phyloP scores from a whole-genome alignment of 768 basidiomycete genomes.

The Leucocoprinus sp. region DNA sequence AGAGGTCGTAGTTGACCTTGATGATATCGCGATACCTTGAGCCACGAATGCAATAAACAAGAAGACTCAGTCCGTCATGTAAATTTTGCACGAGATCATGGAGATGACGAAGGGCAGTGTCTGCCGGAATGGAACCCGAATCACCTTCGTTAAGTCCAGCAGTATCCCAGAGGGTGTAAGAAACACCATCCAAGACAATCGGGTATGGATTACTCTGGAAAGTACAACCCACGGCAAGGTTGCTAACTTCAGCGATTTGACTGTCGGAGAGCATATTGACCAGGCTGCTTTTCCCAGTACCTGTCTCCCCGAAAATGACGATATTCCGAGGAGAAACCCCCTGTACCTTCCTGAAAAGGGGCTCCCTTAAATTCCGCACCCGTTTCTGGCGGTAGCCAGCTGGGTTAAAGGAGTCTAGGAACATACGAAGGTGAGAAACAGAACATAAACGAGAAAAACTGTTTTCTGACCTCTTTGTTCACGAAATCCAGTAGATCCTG shows the following conservation, averaged over 20 bases:
- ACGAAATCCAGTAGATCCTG: too few species aligned
- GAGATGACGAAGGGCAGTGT: slow-evolving; percentile 18
- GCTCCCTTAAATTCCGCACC: background rate
- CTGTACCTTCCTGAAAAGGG: slow-evolving; percentile 4
- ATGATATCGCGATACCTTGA: slow-evolving; percentile 10
- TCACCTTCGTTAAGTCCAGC: slow-evolving; percentile 31
- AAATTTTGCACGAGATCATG: slow-evolving; percentile 26
- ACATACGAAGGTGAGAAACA: background rate
- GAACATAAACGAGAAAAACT: too few species aligned
- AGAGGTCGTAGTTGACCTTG: slow-evolving; percentile 11
- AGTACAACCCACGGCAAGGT: slow-evolving; percentile 26
- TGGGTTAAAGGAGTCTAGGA: background rate
- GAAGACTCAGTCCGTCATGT: slow-evolving; percentile 28
- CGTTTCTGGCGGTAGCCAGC: background rate
- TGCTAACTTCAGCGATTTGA: slow-evolving; percentile 22
- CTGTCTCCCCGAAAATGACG: slow-evolving; percentile 35
- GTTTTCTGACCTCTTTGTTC: too few species aligned
- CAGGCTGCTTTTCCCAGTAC: slow-evolving; percentile 32
- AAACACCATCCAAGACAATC: slow-evolving; percentile 18
- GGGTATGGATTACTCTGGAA: slow-evolving; percentile 22
- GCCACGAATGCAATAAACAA: slow-evolving; percentile 24
- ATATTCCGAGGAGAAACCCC: slow-evolving; percentile 17
- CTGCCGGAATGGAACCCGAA: slow-evolving; percentile 15
- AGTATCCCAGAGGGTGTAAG: slow-evolving; percentile 28
- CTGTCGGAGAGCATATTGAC: slow-evolving; percentile 30